phyloP scores from a whole-genome alignment of 495 filamentous ascomycete genomes.

The Neurospora intermedia region DNA sequence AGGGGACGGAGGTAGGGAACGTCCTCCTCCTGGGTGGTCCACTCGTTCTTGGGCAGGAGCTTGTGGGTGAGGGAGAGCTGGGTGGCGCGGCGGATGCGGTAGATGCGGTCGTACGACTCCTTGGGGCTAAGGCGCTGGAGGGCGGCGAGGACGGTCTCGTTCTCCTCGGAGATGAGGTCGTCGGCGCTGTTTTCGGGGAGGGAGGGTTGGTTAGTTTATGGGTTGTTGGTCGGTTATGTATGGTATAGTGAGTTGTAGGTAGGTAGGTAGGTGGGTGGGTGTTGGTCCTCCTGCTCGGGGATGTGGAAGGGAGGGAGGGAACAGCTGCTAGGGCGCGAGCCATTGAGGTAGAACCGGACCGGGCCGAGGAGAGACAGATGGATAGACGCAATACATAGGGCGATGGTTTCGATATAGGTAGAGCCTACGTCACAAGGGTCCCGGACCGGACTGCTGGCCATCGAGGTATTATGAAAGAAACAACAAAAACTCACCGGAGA shows the following conservation, averaged over 20 bases:
- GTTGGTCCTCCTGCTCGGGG: neutral
- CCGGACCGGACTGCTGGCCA: neutral
- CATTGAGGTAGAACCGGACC: neutral
- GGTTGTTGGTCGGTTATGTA: neutral
- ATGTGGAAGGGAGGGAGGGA: neutral
- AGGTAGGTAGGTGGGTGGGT: too few species aligned
- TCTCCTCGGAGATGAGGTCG: conserved; percentile 87
- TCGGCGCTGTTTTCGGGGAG: conserved; percentile 52
- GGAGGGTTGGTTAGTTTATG: conserved; percentile 3
- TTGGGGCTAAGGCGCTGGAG: conserved; percentile 83
- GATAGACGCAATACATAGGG: neutral
- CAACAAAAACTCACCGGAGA: conserved; percentile 53
- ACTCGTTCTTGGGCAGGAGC: conserved; percentile 70
- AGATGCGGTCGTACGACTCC: conserved; percentile 92
- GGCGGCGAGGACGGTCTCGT: conserved; percentile 70
- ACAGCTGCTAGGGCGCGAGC: neutral
- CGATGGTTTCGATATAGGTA: neutral
- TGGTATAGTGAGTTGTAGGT: neutral
- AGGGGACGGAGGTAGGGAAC: conserved; percentile 22
- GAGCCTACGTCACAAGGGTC: neutral
- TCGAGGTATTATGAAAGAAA: neutral
- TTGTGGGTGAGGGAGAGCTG: conserved; percentile 69
- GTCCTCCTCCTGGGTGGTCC: conserved; percentile 48
- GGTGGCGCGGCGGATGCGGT: conserved; percentile 87
- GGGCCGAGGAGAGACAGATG: neutral